Base-by-base conservation (phyloP, 2,329 filamentous ascomycete species). In the Botryotinia calthae region DNA sequence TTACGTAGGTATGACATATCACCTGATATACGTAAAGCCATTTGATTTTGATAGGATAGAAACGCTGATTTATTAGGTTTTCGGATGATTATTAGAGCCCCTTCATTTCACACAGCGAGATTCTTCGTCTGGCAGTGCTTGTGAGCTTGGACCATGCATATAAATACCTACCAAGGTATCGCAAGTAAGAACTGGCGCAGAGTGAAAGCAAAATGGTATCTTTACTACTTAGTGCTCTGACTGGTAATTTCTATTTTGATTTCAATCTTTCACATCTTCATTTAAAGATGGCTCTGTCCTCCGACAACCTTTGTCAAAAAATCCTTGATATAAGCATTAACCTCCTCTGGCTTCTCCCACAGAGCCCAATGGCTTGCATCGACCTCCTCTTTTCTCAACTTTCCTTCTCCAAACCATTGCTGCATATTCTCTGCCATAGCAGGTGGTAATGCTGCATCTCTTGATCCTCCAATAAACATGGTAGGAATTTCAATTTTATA, bases 301-400 rank as follows among this genome's bases (percentile, higher is more conserved):
- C 67, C 68, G 61, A 74, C 44, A 34, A 73, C 58, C 8, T 72
- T 76, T 46, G 63, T 73, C 64, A 81, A 72, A 59, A 78, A 74
- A 78, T 82, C 40, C 80, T 82, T 77, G 85, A 84, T 4, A 85
- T 90, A 84, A 67, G 80, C 81, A 81, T 98, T 98, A 4, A 93
- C 88, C 77, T 91, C 88, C 34, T 86, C 87, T 0, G 91, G 86
- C 75, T 87, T 88, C 84, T 97, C 89, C 85, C 89, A 90, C 80
- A 97, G 83, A 63, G 91, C 93, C 95, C 95, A 98, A 82, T 98
- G 96, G 28, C 86, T 85, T 0, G 91, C 87, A 51, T 90, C 82
- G 71, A 97, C 90, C 80, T 92, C 88, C 14, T 83, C 86, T 74
- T 86, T 85, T 12, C 88, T 91, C 79, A 97, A 48, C 25, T 59